Base-by-base conservation (phyloP, 441 rosid genomes). In the Mallotus repandus region DNA sequence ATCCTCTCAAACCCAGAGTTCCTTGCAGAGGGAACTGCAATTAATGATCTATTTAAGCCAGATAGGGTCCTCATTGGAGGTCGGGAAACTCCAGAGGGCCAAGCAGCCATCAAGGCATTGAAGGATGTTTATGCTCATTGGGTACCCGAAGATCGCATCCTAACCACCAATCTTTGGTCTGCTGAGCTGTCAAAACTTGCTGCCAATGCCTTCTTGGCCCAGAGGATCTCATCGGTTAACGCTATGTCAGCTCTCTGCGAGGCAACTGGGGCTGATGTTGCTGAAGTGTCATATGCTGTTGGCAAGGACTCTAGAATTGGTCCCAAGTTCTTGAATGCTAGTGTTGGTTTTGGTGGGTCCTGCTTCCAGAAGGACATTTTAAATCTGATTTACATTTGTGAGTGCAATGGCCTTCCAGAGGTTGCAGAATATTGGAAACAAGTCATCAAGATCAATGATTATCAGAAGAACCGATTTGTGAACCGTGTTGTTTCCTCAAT, bases 171-270 rank as follows among this genome's bases (percentile, higher is more conserved):
- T 74, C 99, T 94, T 48, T 94, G 99, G 98, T 92, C 98, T 0
- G 99, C 99, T 4, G 98, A 94, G 86, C 96, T 94, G 41, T 92
- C 98, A 16, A 94, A 92, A 86, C 92, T 94, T 41, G 97, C 97
- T 32, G 97, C 99, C 64, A 94, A 94, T 60, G 99, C 99, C 72
- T 89, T 94, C 78, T 76, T 94, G 84, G 99, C 99, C 7, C 99
- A 94, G 85, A 91, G 98, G 83, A 94, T 94, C 64, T 92, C 97
- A 22, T 94, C 99, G 9, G 97, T 92, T 45, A 94, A 94, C 74
- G 97, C 99, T 25, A 92, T 92, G 97, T 94, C 99, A 2, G 97
- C 97, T 54, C 96, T 94, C 38, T 94, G 97, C 57, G 98, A 94
- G 81, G 92, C 95, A 58, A 94, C 98, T 7, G 98, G 98, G 1